A percentile compares a stretch with the other conserved stretches of the same genome.
Conservation (phyloP, 352 stramenopile species). For the Globisporangium paddicum region DNA sequence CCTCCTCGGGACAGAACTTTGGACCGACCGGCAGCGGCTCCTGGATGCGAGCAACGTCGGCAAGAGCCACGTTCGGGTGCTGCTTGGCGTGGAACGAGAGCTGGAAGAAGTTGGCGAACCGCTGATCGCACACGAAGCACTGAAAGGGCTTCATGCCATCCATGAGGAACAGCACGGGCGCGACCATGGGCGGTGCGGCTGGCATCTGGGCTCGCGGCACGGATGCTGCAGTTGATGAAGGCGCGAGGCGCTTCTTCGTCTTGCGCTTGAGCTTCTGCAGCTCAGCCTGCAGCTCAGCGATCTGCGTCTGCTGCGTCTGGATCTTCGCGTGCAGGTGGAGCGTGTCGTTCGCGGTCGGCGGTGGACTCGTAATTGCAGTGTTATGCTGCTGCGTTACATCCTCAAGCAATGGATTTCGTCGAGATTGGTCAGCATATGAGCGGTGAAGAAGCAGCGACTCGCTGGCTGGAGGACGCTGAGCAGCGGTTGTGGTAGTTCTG, state of each 20-base stretch:
- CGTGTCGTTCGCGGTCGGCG: not conserved
- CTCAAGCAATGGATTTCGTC: not conserved
- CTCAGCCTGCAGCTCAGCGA: slow-evolving; percentile 33
- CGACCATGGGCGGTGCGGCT: slow-evolving; percentile 24
- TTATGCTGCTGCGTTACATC: not conserved
- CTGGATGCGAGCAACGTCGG: slow-evolving; percentile 32
- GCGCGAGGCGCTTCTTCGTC: slow-evolving; percentile 4
- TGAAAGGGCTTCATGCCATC: slow-evolving; percentile 64
- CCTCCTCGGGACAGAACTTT: slow-evolving; percentile 50
- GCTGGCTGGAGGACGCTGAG: not conserved
- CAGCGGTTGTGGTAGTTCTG: not conserved
- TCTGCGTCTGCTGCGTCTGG: slow-evolving; percentile 40
- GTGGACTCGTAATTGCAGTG: not conserved
- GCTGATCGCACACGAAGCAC: slow-evolving; percentile 48
- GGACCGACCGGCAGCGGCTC: slow-evolving; percentile 44
- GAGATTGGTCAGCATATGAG: not conserved
- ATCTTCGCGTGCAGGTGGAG: slow-evolving; percentile 29
- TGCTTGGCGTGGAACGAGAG: slow-evolving; percentile 69
- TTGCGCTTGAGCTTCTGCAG: slow-evolving; percentile 22
- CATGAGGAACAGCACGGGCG: slow-evolving; percentile 45
- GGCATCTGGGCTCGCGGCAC: not conserved
- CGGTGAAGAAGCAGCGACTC: not conserved
- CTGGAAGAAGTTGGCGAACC: slow-evolving; percentile 67
- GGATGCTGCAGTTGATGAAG: not conserved
- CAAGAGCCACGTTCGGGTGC: slow-evolving; percentile 27